Conservation (phyloP, 2,329 filamentous ascomycete genomes). For the Furcasterigmium furcatum region DNA sequence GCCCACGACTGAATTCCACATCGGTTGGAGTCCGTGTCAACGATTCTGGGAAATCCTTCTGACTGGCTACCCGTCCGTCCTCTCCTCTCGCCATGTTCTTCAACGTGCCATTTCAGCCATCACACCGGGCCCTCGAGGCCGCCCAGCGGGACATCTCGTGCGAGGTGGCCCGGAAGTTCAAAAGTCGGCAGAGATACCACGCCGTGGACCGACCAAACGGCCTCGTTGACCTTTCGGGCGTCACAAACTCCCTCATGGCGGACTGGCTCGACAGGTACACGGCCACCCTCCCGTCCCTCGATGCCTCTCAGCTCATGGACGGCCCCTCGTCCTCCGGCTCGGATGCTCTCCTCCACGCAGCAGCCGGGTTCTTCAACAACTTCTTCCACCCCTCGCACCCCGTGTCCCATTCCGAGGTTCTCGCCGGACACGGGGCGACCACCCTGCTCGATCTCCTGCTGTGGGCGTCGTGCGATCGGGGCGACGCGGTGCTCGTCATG, state of each 20-base stretch:
- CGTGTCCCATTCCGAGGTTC: not conserved
- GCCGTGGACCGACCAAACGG: slow-evolving; percentile 1
- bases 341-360: not conserved
- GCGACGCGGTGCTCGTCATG: slow-evolving; percentile 2
- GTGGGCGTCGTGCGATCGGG: slow-evolving; percentile 4
- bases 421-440: slow-evolving; percentile 3
- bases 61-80: too few species aligned
- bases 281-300: not conserved
- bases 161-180: not conserved
- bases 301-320: not conserved
- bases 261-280: not conserved
- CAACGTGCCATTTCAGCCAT: not conserved
- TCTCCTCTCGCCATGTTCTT: too few species aligned
- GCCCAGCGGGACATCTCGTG: not conserved
- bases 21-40: too few species aligned
- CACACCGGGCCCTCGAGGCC: not conserved
- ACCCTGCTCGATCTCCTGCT: slow-evolving; percentile 5
- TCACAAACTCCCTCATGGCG: slow-evolving; percentile 3
- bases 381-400: not conserved
- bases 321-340: not conserved
- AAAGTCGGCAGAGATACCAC: slow-evolving; percentile 1
- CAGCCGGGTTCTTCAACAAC: not conserved
- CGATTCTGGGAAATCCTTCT: too few species aligned
- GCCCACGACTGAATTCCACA: too few species aligned
- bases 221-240: slow-evolving; percentile 6